Percentiles rank a stretch among this genome's conserved stretches.
These are phyloP conservation scores for Ascochyta lentis DNA, from an alignment of 2,329 filamentous ascomycete species.

Conservation along the genomic window DNA sequence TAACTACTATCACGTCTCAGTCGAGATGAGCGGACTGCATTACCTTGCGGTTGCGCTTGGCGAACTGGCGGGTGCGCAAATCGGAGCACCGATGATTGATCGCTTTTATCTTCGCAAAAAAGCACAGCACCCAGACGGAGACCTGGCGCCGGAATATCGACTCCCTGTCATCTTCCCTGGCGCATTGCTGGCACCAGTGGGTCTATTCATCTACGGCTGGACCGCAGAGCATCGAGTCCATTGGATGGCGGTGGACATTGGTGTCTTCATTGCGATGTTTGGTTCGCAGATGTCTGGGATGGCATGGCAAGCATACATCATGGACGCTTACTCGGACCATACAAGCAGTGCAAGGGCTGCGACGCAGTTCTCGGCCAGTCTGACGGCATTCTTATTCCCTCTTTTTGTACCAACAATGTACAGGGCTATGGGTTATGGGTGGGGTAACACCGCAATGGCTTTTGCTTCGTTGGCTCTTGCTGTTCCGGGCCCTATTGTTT, in stretches of 20 bases:
- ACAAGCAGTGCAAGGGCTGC: slow-evolving; percentile 30
- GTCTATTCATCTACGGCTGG: slow-evolving; percentile 39
- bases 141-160: slow-evolving; percentile 45
- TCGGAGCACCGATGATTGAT: slow-evolving; percentile 17
- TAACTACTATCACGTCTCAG: slow-evolving; percentile 25
- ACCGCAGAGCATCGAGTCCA: slow-evolving; percentile 28
- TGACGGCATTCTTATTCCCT: slow-evolving; percentile 42
- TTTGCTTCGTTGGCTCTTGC: slow-evolving; percentile 32
- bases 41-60: slow-evolving; percentile 60
- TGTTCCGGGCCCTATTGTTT: slow-evolving; percentile 51
- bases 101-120: slow-evolving; percentile 15
- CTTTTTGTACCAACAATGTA: slow-evolving; percentile 49
- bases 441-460: slow-evolving; percentile 43
- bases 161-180: slow-evolving; percentile 29
- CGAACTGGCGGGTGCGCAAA: slow-evolving; percentile 40
- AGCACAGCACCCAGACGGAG: slow-evolving; percentile 54
- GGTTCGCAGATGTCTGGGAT: slow-evolving; percentile 43
- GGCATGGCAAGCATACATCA: slow-evolving; percentile 64
- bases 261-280: slow-evolving; percentile 54
- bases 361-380: slow-evolving; percentile 28
- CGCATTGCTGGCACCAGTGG: slow-evolving; percentile 28
- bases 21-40: slow-evolving; percentile 33
- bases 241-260: slow-evolving; percentile 55
- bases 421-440: slow-evolving; percentile 46
- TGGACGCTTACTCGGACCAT: slow-evolving; percentile 62